phyloP scores from a whole-genome alignment of 75 land plant genomes.

The Cunninghamia lanceolata region DNA sequence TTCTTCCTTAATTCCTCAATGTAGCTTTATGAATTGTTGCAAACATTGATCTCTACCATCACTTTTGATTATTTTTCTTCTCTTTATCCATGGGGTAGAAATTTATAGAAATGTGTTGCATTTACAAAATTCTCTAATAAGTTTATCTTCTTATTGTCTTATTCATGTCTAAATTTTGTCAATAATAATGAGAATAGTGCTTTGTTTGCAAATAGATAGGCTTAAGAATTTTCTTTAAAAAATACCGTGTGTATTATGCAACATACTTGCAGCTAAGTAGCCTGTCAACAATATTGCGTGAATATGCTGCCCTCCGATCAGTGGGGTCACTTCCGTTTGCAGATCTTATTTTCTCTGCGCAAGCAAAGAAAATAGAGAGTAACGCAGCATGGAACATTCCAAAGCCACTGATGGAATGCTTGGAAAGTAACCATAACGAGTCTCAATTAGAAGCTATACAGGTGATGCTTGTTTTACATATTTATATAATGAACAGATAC shows the following conservation, averaged over 20 bases:
- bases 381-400: constrained; percentile 62
- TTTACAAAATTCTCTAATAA: neutral
- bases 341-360: constrained; percentile 65
- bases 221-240: neutral
- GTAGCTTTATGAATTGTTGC: neutral
- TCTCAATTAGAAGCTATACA: constrained; percentile 79
- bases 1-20: neutral
- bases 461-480: constrained; percentile 28
- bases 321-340: constrained; percentile 70
- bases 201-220: neutral
- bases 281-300: constrained; percentile 89
- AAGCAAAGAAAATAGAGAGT: constrained; percentile 8
- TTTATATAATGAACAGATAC: neutral
- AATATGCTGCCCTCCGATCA: constrained; percentile 76
- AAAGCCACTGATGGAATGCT: constrained; percentile 52
- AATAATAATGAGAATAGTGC: neutral
- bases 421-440: constrained; percentile 56
- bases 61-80: neutral
- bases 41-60: neutral
- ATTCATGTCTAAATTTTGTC: neutral
- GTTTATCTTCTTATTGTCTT: neutral
- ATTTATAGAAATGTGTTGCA: neutral
- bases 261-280: constrained; percentile 67
- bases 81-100: neutral
- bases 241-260: neutral